phyloP scores from a whole-genome alignment of 148 eudicot genomes.

The Cornus controversa region DNA sequence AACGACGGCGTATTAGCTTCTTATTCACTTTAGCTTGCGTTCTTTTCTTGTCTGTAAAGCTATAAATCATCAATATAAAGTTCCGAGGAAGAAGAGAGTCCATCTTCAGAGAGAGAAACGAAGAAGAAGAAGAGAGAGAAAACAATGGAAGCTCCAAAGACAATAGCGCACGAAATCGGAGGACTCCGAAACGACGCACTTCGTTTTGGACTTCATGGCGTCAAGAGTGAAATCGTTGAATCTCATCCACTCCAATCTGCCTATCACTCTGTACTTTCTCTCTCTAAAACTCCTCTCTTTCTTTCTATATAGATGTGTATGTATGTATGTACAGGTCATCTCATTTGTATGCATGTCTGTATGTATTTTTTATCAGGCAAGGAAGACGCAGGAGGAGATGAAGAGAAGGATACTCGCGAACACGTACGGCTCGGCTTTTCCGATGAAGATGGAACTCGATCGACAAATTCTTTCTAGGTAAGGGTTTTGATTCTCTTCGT shows the following conservation, averaged over 20 bases:
- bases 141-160: slow-evolving; percentile 45
- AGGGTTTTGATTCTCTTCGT: not conserved
- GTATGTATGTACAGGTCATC: not conserved
- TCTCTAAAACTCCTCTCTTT: slow-evolving; percentile 3
- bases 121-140: slow-evolving; percentile 12
- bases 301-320: not conserved
- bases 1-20: not conserved
- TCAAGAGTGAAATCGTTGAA: slow-evolving; percentile 75
- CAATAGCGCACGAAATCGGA: slow-evolving; percentile 73
- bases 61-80: not conserved
- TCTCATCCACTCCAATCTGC: slow-evolving; percentile 82
- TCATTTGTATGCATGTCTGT: not conserved
- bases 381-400: slow-evolving; percentile 50
- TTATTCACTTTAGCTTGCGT: no score
- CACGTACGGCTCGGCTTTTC: slow-evolving; percentile 83
- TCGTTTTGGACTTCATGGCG: slow-evolving; percentile 78
- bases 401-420: slow-evolving; percentile 49
- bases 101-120: not conserved
- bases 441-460: slow-evolving; percentile 82
- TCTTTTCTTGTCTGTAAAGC: slow-evolving; percentile 8
- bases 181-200: slow-evolving; percentile 63
- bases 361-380: slow-evolving; percentile 33
- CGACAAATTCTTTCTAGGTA: slow-evolving; percentile 80
- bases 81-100: not conserved
- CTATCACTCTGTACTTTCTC: slow-evolving; percentile 42